These are phyloP conservation scores for Withania somnifera DNA, from an alignment of 305 asterid species.

Conservation along the genomic window DNA sequence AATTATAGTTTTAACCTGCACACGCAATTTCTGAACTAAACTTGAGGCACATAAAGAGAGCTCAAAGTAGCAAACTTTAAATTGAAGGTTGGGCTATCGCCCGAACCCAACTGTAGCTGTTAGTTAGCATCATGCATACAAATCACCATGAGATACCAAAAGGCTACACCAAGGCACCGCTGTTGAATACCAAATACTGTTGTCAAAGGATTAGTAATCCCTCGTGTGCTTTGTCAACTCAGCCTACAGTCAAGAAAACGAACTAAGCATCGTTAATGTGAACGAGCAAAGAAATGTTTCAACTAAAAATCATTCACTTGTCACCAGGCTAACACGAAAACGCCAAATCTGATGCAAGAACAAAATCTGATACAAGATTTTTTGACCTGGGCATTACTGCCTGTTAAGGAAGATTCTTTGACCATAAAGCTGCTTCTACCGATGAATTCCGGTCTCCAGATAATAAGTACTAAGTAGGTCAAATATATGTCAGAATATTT, in stretches of 20 bases:
- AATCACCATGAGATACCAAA: not conserved
- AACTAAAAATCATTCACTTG: not conserved
- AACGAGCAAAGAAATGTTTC: not conserved
- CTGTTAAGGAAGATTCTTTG: not conserved
- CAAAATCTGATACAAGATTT: not conserved
- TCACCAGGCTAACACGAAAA: not conserved
- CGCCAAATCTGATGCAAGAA: too few species aligned
- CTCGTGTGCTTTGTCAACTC: slow-evolving; percentile 37
- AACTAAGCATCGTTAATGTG: not conserved
- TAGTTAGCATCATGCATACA: not conserved
- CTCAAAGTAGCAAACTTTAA: too few species aligned
- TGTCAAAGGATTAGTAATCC: slow-evolving; percentile 4
- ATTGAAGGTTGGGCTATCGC: not conserved
- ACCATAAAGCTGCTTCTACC: not conserved
- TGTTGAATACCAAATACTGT: not conserved
- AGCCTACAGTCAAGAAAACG: slow-evolving; percentile 16
- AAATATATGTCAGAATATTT: not conserved
- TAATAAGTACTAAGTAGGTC: not conserved
- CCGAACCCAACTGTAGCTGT: not conserved
- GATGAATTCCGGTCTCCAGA: not conserved
- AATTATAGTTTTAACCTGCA: too few species aligned
- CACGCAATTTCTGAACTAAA: too few species aligned
- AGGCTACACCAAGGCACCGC: not conserved
- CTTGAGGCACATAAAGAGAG: too few species aligned
- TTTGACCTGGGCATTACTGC: not conserved